Percentiles rank a stretch among this genome's conserved stretches.
Evolutionary conservation across 768 basidiomycete genomes (phyloP).

Genomic region (Gloeostereum incarnatum): DNA sequence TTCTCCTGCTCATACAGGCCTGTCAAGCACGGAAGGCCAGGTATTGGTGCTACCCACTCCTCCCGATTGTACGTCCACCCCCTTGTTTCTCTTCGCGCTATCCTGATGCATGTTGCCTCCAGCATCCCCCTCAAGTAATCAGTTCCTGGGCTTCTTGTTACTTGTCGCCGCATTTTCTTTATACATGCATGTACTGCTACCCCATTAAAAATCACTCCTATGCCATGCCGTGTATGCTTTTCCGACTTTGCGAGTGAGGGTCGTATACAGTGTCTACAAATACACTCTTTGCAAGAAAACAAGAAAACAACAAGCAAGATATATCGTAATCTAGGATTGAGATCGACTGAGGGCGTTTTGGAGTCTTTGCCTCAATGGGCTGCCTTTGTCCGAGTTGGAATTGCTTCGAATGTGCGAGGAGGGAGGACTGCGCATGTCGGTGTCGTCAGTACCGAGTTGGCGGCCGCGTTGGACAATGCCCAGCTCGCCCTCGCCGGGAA

Average conservation of each 20-base stretch:
- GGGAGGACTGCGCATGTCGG: background rate
- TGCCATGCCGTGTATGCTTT: too few relatives aligned
- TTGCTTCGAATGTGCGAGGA: background rate
- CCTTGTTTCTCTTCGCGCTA: background rate
- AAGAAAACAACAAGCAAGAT: too few relatives aligned
- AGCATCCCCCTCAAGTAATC: conserved; percentile 98
- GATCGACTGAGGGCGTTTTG: conserved; percentile 6
- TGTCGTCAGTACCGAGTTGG: background rate
- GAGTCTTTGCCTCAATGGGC: conserved; percentile 6
- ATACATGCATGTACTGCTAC: too few relatives aligned
- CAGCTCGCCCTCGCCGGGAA: conserved; percentile 24
- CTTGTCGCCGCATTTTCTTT: too few relatives aligned
- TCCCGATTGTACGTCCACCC: conserved; percentile 61
- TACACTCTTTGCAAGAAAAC: too few relatives aligned
- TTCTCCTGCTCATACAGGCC: conserved; percentile 96
- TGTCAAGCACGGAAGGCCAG: conserved; percentile 99
- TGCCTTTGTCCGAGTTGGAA: background rate
- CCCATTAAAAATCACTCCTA: too few relatives aligned
- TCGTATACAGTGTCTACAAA: too few relatives aligned
- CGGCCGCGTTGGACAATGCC: conserved; percentile 13
- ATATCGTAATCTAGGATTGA: too few relatives aligned
- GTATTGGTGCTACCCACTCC: conserved; percentile 92
- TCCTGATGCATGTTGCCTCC: conserved; percentile 11
- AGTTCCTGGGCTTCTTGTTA: too few relatives aligned
- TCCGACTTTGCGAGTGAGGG: too few relatives aligned